Conservation (phyloP, 352 stramenopile species). For the Globisporangium sylvaticum region DNA sequence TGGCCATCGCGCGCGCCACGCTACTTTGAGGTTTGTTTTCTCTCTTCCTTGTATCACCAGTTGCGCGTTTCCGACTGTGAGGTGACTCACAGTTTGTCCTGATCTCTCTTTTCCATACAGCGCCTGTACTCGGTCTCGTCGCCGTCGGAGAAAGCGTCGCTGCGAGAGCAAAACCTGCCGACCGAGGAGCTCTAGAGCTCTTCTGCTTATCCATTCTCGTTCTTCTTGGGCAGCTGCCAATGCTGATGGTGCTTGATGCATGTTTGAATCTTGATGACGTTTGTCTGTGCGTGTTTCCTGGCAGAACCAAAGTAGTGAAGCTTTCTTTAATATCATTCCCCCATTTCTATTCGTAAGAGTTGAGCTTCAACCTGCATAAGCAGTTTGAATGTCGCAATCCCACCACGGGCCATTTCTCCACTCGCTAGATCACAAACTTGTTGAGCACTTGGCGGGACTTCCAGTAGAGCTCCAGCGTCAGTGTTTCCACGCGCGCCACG, state of each 20-base stretch:
- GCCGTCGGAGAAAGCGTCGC: constrained; percentile 58
- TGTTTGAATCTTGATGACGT: background rate
- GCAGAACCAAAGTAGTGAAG: too few relatives aligned
- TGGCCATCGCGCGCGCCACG: constrained; percentile 64
- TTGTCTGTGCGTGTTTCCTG: background rate
- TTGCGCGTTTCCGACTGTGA: background rate
- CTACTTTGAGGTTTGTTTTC: constrained; percentile 66
- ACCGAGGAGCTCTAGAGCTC: constrained; percentile 48
- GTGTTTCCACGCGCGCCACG: constrained; percentile 34
- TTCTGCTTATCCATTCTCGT: too few relatives aligned
- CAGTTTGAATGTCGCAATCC: too few relatives aligned
- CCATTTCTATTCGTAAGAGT: too few relatives aligned
- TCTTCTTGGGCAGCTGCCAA: background rate
- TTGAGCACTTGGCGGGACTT: constrained; percentile 38
- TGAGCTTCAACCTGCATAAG: too few relatives aligned
- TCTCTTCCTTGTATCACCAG: background rate
- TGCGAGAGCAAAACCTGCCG: constrained; percentile 56
- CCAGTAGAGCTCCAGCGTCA: constrained; percentile 55
- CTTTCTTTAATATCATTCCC: too few relatives aligned
- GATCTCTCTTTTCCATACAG: constrained; percentile 19
- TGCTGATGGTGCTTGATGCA: background rate
- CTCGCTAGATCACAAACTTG: constrained; percentile 42
- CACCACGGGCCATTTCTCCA: too few relatives aligned
- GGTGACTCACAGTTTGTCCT: background rate
- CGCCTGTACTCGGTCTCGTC: constrained; percentile 70